Percentiles rank a stretch among this genome's conserved stretches.
These are phyloP conservation scores for Amanita muscaria DNA, from an alignment of 768 basidiomycete genomes.

Conservation along the genomic window DNA sequence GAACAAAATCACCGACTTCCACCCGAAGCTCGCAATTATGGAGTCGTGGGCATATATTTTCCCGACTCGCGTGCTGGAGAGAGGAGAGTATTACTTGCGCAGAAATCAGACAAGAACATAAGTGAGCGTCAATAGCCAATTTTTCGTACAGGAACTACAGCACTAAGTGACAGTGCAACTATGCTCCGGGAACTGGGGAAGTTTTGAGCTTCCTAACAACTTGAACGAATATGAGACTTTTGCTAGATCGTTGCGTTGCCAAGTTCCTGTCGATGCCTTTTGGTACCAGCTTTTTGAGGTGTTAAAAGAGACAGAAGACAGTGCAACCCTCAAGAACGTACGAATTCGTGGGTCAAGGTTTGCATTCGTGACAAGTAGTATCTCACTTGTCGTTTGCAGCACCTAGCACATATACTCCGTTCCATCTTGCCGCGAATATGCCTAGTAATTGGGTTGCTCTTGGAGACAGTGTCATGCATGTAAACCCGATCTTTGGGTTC, in stretches of 20 bases:
- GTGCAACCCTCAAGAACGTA: constrained; percentile 4
- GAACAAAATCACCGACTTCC: not conserved
- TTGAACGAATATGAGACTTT: constrained; percentile 13
- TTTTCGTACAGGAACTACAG: no score
- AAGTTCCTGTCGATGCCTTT: constrained; percentile 19
- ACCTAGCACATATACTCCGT: constrained; percentile 17
- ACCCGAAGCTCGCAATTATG: not conserved
- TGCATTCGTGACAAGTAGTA: not conserved
- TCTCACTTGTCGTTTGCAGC: constrained; percentile 10
- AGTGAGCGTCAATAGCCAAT: not conserved
- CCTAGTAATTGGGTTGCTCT: constrained; percentile 26
- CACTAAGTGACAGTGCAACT: constrained; percentile 8
- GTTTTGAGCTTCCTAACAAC: constrained; percentile 9
- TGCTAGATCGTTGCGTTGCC: constrained; percentile 7
- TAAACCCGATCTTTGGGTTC: constrained; percentile 11
- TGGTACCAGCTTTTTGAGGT: constrained; percentile 18
- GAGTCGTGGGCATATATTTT: not conserved
- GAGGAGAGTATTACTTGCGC: not conserved
- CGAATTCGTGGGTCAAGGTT: constrained; percentile 14
- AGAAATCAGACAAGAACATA: not conserved
- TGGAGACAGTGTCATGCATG: constrained; percentile 25
- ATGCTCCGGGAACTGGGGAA: constrained; percentile 2
- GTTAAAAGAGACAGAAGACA: constrained; percentile 19
- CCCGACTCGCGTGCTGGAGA: not conserved
- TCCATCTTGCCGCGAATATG: constrained; percentile 18